Conservation (phyloP, 345 rosid genomes). For the Adansonia digitata region DNA sequence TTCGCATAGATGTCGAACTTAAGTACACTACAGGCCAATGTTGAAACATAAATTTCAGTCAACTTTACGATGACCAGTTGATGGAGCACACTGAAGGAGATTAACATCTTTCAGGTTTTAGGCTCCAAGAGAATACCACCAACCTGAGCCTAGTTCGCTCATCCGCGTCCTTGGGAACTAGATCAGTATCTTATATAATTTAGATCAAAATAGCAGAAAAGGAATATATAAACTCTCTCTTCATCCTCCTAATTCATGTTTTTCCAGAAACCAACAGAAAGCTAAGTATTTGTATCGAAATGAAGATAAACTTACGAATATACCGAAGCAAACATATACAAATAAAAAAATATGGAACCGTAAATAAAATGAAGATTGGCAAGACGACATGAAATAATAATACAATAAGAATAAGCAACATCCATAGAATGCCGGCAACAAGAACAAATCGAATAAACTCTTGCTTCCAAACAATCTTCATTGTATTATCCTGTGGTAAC, state of each 20-base stretch:
- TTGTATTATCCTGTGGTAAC: slow-evolving; percentile 40
- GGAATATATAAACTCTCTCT: background rate
- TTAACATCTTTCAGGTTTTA: background rate
- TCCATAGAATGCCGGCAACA: slow-evolving; percentile 80
- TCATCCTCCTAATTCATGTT: background rate
- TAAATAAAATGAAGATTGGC: slow-evolving; percentile 67
- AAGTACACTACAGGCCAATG: background rate
- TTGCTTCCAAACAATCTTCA: slow-evolving; percentile 55
- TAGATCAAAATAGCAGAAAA: background rate
- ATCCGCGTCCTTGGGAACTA: background rate
- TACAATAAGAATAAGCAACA: slow-evolving; percentile 72
- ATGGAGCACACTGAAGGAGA: background rate
- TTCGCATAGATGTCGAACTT: background rate
- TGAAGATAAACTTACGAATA: background rate
- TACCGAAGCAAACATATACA: background rate
- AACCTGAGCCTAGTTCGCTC: background rate
- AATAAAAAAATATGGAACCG: background rate
- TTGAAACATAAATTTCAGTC: background rate
- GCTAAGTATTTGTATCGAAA: background rate
- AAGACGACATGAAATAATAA: slow-evolving; percentile 78
- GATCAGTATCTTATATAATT: background rate
- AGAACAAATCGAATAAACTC: slow-evolving; percentile 78
- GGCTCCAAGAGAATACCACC: background rate
- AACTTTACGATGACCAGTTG: background rate
- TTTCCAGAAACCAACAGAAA: background rate